These are phyloP conservation scores for Raffaelea albimanens DNA, from an alignment of 2,329 filamentous ascomycete genomes.

Conservation along the genomic window DNA sequence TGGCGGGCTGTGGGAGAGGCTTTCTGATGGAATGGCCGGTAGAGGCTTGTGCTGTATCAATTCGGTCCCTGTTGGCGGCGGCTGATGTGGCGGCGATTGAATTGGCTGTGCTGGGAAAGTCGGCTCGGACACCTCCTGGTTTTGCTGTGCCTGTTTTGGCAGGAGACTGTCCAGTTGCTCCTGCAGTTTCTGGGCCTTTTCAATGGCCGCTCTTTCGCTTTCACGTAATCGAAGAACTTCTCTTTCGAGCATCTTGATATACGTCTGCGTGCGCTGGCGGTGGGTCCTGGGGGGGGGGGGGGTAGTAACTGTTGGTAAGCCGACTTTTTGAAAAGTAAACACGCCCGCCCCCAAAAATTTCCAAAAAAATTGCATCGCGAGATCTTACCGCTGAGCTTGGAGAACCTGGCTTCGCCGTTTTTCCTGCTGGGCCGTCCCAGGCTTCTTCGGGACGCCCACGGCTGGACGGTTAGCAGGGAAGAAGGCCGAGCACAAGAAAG, in stretches of 20 bases:
- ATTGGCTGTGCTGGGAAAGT: background rate
- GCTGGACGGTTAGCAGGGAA: too few species aligned
- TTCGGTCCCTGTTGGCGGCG: background rate
- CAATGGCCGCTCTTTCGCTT: background rate
- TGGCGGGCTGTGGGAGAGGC: too few species aligned
- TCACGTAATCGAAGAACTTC: constrained; percentile 3
- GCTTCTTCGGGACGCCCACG: background rate
- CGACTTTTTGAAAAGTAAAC: too few species aligned
- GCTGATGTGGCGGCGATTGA: background rate
- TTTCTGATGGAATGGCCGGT: too few species aligned
- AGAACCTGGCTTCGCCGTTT: constrained; percentile 1
- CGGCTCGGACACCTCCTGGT: too few species aligned
- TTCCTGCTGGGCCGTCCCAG: background rate
- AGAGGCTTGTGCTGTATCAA: too few species aligned
- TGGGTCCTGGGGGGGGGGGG: constrained; percentile 1
- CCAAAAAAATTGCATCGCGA: too few species aligned
- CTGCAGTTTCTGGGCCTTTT: background rate
- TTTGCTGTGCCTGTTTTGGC: background rate
- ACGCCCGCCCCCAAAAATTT: too few species aligned
- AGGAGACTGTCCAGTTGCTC: background rate
- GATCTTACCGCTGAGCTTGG: constrained; percentile 1
- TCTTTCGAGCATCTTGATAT: constrained; percentile 5
- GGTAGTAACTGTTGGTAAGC: background rate
- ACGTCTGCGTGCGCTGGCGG: constrained; percentile 1
- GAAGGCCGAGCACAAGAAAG: too few species aligned